Evolutionary conservation across 805 yeast genomes (phyloP).

Genomic region (Nakazawaea ambrosiae): DNA sequence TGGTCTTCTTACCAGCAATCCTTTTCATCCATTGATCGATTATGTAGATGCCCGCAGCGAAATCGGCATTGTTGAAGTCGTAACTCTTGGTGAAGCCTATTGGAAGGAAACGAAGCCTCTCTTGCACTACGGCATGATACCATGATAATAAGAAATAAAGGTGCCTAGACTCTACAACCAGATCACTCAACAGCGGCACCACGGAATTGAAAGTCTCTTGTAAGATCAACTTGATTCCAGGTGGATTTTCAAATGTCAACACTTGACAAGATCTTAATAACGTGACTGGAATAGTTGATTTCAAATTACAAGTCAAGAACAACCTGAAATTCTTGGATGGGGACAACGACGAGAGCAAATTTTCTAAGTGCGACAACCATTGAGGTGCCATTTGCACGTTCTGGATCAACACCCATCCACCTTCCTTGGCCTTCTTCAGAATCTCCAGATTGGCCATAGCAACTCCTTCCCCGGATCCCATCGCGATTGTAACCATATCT

Average conservation of each 20-base stretch:
- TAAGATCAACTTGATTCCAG: conserved; percentile 49
- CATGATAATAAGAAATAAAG: conserved; percentile 54
- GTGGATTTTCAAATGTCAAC: conserved; percentile 53
- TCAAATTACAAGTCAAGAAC: conserved; percentile 56
- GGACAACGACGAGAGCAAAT: conserved; percentile 28
- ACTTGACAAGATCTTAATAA: conserved; percentile 49
- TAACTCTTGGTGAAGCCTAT: conserved; percentile 54
- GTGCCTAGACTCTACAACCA: conserved; percentile 35
- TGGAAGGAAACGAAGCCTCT: conserved; percentile 53
- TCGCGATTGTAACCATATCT: conserved; percentile 41
- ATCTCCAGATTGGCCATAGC: conserved; percentile 52
- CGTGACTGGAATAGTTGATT: conserved; percentile 44
- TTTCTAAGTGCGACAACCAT: conserved; percentile 55
- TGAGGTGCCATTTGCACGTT: conserved; percentile 66
- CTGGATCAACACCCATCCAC: conserved; percentile 72
- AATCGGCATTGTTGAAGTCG: conserved; percentile 73
- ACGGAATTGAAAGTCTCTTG: conserved; percentile 26
- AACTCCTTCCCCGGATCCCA: conserved; percentile 70
- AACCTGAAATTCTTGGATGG: conserved; percentile 38
- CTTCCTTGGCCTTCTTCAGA: conserved; percentile 34
- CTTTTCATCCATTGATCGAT: conserved; percentile 33
- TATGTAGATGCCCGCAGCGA: conserved; percentile 38
- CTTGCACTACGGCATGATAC: conserved; percentile 62
- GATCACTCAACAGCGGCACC: conserved; percentile 14
- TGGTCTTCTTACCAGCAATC: conserved; percentile 20